Base-by-base conservation (phyloP, 345 rosid species). In the Citrus hindsii region DNA sequence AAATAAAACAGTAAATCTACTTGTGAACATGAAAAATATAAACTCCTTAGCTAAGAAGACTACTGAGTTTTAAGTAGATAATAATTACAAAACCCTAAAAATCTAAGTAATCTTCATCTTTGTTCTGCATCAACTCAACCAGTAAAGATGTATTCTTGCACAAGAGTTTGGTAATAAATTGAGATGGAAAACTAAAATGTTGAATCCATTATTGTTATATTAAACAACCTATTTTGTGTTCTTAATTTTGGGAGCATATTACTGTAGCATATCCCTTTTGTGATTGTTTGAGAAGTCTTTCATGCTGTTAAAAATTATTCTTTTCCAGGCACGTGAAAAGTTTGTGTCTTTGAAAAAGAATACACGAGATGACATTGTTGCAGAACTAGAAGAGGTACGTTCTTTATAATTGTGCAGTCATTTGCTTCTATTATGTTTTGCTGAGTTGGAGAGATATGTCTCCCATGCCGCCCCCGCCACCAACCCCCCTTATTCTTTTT, bases 331-430 rank as follows among this genome's bases (percentile, higher is more conserved):
- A 59, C 93, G 95, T 6, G 97, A 94, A 74, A 94, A 90, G 82
- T 91, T 87, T 27, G 27, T 90, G 25, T 91, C 98, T 32, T 86
- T 92, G 84, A 94, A 91, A 86, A 94, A 89, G 88, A 94, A 83
- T 84, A 83, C 95, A 35, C 83, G 86, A 67, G 92, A 82, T 65
- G 97, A 92, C 68, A 81, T 92, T 81, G 84, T 94, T 86, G 91
- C 91, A 24, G 95, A 87, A 81, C 83, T 92, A 68, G 98, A 94
- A 87, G 97, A 92, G 97, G 98, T 92, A 88, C 60, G 25, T 63
- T 69, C n/a, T 84, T 55, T 61, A 32, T 4, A 74, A 58, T 37
- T 38, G 58, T 48, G 10, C 28, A 48, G 40, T n/a, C 30, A 37
- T 78, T 38, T 9, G 73, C 30, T 59, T 70, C 10, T 71, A 12